A percentile compares a stretch with the other conserved stretches of the same genome.
phyloP scores from a whole-genome alignment of 2,329 filamentous ascomycete species.

The Zymoseptoria ardabiliae region DNA sequence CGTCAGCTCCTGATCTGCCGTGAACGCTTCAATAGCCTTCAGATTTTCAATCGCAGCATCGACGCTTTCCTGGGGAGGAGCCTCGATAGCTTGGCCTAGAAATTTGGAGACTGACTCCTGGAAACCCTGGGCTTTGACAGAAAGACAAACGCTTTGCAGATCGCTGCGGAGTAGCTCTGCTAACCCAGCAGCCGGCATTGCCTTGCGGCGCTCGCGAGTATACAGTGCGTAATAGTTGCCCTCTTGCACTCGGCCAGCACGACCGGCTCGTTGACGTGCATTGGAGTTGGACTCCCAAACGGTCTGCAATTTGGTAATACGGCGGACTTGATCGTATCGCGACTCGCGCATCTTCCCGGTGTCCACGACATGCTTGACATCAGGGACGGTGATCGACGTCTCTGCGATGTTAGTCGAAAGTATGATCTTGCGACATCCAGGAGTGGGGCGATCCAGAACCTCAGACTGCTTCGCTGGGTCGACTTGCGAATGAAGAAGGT shows the following conservation, averaged over 20 bases:
- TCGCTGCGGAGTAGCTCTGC: constrained; percentile 40
- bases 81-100: constrained; percentile 39
- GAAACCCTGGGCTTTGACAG: constrained; percentile 35
- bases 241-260: constrained; percentile 43
- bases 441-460: constrained; percentile 35
- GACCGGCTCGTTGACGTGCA: constrained; percentile 42
- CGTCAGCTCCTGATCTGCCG: constrained; percentile 38
- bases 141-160: constrained; percentile 40
- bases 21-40: constrained; percentile 37
- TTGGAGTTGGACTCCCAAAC: constrained; percentile 45
- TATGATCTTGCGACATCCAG: constrained; percentile 42
- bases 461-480: constrained; percentile 36
- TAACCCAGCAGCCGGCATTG: constrained; percentile 28
- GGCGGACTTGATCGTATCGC: constrained; percentile 34
- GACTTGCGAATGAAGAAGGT: constrained; percentile 42
- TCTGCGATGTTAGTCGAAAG: constrained; percentile 47
- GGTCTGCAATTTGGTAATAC: constrained; percentile 34
- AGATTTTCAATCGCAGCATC: constrained; percentile 34
- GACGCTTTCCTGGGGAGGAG: constrained; percentile 35
- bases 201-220: constrained; percentile 31
- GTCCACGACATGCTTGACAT: constrained; percentile 46
- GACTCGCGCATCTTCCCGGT: constrained; percentile 37
- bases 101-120: constrained; percentile 35
- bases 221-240: constrained; percentile 46
- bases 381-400: constrained; percentile 46